Base-by-base conservation (phyloP, 176 grass and related monocot genomes). In the Eragrostis curvula region DNA sequence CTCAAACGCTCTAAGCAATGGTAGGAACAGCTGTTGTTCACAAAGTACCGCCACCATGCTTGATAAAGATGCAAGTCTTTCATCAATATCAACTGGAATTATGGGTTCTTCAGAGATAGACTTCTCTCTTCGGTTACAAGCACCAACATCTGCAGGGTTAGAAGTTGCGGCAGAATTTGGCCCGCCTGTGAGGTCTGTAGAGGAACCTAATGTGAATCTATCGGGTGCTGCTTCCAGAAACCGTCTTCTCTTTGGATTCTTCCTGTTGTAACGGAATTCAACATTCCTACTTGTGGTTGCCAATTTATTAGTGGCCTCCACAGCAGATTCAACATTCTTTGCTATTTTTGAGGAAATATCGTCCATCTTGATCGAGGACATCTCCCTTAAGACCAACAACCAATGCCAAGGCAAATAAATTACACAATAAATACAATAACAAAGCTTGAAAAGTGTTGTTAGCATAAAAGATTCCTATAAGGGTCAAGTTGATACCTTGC, bases 31-130 rank as follows among this genome's bases (percentile, higher is more conserved):
- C 55, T 91, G 92, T 21, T 98, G 84, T 85, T 95, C 88, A 84
- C 92, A 98, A 79, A 98, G 90, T 61, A 95, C 77, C n/a, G 88
- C 92, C 74, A 98, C 92, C 93, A 91, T 98, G 85, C 83, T 85
- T 60, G 96, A 89, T 73, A 98, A 91, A 79, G 92, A 93, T 70
- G 81, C 73, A 81, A 95, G 79, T 62, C 88, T 84, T 66, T 88
- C 88, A 88, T 90, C 92, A 79, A 81, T 47, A 87, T 86, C 89
- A 87, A 84, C 63, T 56, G 79, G 71, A 74, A 74, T 60, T 74
- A 78, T 59, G 61, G 61, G 50, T 41, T 84, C 71, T 75, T 84
- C 89, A 39, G 39, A 49, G n/a, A 73, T 63, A 41, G 66, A 51
- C 28, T 86, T 89, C 55, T 68, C 70, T 57, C 50, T 91, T 89